Evolutionary conservation across 2,329 filamentous ascomycete species (phyloP), one percentile per base, ranked within the genome.

Genomic region (Sporothrix phasma): DNA sequence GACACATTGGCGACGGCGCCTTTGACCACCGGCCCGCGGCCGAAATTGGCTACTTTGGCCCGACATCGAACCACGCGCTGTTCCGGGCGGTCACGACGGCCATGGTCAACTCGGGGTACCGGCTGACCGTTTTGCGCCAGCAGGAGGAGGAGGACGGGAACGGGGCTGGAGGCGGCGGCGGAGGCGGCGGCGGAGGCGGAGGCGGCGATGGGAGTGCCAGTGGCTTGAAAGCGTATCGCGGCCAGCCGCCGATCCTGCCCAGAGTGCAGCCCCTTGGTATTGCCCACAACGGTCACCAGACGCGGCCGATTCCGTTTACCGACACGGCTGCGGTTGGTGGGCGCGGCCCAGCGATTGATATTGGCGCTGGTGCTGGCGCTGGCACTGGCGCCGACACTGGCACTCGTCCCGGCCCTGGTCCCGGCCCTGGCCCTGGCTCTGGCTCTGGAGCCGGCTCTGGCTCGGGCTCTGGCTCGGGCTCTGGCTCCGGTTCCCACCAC

Each of bases 11-110:
- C 72, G 7, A 71, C 72, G 2, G 69, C 68, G 67, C 69, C 1
- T 73, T 73, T 62, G 72, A 73, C 60, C 69, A 71, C 15, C 63
- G 66, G 22, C 68, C 71, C 1, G 64, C 61, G 11, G 66, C 64
- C 0, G 70, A 72, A 37, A 72, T 72, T 64, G 69, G 66, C n/a
- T 67, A 69, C 39, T 69, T 69, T 65, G 66, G 67, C 6, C 66
- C 72, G 6, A 73, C 68, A 39, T 72, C 72, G 8, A 73, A 73
- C 43, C 72, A 73, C 59, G 69, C 71, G 10, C 65, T 73, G 43
- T 73, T 73, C 59, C 67, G 70, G 51, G 69, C 69, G 6, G 64
- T 73, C 3, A 70, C 71, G 0, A 67, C 67, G 1, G 68, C 66
- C 24, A 70, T 73, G 19, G 70, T 69, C 6, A 71, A 71, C 39